Evolutionary conservation across 306 rosid species (phyloP).

Genomic region (Vigna trinervia): DNA sequence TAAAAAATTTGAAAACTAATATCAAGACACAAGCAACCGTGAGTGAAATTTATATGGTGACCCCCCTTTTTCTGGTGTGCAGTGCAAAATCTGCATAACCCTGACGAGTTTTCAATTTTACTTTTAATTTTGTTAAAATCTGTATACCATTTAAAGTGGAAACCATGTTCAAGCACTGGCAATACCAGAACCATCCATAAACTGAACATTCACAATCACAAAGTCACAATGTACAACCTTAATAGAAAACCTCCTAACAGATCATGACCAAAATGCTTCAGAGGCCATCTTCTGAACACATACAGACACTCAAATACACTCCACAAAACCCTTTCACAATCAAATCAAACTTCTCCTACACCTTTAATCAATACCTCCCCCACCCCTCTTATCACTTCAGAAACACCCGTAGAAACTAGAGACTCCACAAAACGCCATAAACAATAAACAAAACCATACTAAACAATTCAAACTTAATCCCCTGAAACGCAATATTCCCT

Average conservation of each 20-base stretch:
- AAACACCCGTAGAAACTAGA: slow-evolving; percentile 14
- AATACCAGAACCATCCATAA: slow-evolving; percentile 4
- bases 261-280: slow-evolving; percentile 1
- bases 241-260: not conserved
- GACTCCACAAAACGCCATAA: not conserved
- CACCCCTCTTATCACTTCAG: not conserved
- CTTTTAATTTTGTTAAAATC: not conserved
- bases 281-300: not conserved
- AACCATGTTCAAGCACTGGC: not conserved
- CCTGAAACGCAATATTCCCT: not conserved
- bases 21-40: slow-evolving; percentile 4
- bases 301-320: slow-evolving; percentile 5
- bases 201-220: not conserved
- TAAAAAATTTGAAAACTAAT: slow-evolving; percentile 16
- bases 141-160: not conserved
- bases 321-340: not conserved
- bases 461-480: slow-evolving; percentile 5
- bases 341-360: not conserved
- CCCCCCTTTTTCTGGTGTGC: not conserved
- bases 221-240: not conserved
- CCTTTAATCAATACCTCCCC: not conserved
- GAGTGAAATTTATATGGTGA: not conserved
- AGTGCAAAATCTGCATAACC: not conserved
- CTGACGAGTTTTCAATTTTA: not conserved
- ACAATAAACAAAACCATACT: not conserved